Evolutionary conservation across 345 rosid genomes (phyloP).

Genomic region (Bruguiera sexangula): DNA sequence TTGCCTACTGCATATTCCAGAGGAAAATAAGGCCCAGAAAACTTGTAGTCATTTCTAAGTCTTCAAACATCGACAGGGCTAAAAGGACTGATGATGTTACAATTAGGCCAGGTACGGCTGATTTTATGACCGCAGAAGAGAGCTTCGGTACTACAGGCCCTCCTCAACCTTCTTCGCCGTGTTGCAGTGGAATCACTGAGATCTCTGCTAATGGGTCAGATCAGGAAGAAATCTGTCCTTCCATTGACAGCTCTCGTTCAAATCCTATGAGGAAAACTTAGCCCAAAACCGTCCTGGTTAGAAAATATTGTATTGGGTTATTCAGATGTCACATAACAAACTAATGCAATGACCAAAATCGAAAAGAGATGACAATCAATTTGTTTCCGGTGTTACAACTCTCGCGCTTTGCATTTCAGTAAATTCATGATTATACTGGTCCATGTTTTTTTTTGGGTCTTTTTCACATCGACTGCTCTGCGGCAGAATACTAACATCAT

Average conservation of each 20-base stretch:
- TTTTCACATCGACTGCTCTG: background rate
- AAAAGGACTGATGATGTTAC: background rate
- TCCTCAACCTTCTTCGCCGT: slow-evolving; percentile 59
- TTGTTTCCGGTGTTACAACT: background rate
- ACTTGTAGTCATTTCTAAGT: slow-evolving; percentile 12
- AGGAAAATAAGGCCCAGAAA: slow-evolving; percentile 42
- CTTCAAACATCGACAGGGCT: slow-evolving; percentile 5
- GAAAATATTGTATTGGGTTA: background rate
- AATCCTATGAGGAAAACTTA: background rate
- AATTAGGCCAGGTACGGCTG: slow-evolving; percentile 16
- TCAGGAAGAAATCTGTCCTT: slow-evolving; percentile 33
- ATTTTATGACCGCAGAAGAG: slow-evolving; percentile 29
- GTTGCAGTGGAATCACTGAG: slow-evolving; percentile 47
- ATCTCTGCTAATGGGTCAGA: slow-evolving; percentile 25
- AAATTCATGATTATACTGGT: background rate
- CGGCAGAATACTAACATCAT: no score
- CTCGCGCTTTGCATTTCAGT: background rate
- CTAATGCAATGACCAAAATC: background rate
- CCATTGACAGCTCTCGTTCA: background rate
- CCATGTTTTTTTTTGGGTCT: background rate
- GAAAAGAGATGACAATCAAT: background rate
- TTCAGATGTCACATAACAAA: background rate
- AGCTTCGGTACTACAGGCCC: slow-evolving; percentile 25
- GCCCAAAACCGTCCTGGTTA: no score
- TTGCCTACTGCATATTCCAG: slow-evolving; percentile 55